Base-by-base conservation (phyloP, 2,329 filamentous ascomycete species). In the Ascochyta fabae region DNA sequence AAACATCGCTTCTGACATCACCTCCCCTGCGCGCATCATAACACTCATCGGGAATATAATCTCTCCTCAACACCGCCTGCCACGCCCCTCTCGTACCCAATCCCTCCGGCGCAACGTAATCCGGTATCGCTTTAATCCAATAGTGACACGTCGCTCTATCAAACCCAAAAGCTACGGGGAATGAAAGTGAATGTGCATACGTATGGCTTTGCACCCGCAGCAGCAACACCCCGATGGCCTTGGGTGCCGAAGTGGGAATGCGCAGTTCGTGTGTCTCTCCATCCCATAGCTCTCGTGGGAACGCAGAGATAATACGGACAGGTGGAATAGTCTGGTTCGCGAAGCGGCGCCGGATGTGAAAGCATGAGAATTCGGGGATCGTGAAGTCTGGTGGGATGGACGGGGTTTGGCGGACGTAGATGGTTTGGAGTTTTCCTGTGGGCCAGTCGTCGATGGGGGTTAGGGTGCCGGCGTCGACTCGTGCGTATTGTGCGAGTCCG, bases 381-480 rank as follows among this genome's bases (percentile, higher is more conserved):
- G 59, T 64, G 47, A 66, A 70, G 23, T 60, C 58, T 9, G 53
- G 52, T n/a, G 65, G 67, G 34, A 70, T 64, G 0, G 43, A 60
- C 8, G 61, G 61, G 27, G 58, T 68, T 27, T 70, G 66, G 2
- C 66, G 60, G 1, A 70, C 55, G 27, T 68, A 70, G 2, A 70
- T 62, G 4, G 61, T 66, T 12, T 60, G 60, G 3, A 64, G 57
- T n/a, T 64, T 54, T 1, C 66, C 66, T 4, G 58, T 68, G 9
- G 67, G 67, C 66, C 66, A 70, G 36, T 69, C 2, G 77, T 69
- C 1, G 85, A 74, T 0, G 81, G 84, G n/a, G 81, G 74, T 1
- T 83, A 69, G 60, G 84, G 86, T 0, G 80, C 86, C 0, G 73
- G 80, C 56, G 81, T 68, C 53, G 19, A 68, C 64, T 9, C 67